phyloP scores from a whole-genome alignment of 257 asterid species.

The Cordia subcordata region DNA sequence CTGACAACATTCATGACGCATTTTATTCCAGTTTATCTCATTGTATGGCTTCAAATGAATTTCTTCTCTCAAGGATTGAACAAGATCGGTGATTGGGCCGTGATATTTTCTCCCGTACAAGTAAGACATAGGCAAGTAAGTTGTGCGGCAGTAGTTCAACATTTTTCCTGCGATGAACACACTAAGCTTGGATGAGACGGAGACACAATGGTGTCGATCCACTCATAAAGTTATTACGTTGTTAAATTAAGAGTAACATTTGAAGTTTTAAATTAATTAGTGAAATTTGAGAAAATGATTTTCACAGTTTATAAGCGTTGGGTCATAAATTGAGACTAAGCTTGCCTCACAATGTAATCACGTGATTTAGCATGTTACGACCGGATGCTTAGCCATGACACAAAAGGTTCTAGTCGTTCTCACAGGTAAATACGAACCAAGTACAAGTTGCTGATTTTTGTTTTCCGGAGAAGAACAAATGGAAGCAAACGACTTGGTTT shows the following conservation, averaged over 20 bases:
- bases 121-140: conserved; percentile 65
- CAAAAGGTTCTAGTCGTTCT: too few relatives aligned
- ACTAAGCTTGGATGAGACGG: background rate
- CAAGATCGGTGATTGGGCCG: conserved; percentile 28
- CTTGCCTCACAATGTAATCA: too few relatives aligned
- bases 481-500: too few relatives aligned
- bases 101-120: conserved; percentile 49
- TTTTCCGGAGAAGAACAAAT: too few relatives aligned
- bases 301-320: too few relatives aligned
- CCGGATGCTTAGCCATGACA: too few relatives aligned
- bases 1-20: conserved; percentile 62
- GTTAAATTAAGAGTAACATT: background rate
- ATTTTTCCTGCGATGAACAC: conserved; percentile 48
- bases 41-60: conserved; percentile 40
- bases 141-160: conserved; percentile 77
- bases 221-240: too few relatives aligned
- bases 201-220: background rate
- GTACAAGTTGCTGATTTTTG: too few relatives aligned
- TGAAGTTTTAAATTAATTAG: too few relatives aligned
- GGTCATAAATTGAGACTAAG: too few relatives aligned
- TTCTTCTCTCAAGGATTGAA: conserved; percentile 53
- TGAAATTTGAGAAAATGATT: too few relatives aligned
- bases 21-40: conserved; percentile 46
- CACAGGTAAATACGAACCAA: background rate
- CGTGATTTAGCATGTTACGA: too few relatives aligned